Evolutionary conservation across 345 rosid species (phyloP), one percentile per base, ranked within the genome.

Genomic region (Noccaea caerulescens): DNA sequence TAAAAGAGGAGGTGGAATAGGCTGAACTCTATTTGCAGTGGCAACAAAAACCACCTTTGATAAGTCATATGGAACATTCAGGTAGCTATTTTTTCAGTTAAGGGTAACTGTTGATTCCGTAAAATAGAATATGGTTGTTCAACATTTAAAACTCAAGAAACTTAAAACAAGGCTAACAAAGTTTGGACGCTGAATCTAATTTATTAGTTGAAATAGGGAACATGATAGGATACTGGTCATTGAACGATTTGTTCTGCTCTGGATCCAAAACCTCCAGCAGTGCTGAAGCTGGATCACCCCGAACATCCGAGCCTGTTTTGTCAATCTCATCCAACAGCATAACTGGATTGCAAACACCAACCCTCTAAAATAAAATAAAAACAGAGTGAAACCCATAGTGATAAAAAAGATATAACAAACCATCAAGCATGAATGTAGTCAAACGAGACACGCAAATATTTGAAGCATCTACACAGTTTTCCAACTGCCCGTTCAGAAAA

Each of bases 261-360:
- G 96, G 93, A 76, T 94, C 99, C 85, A 94, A 95, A 82, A 94
- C 99, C 85, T 94, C 99, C 73, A 94, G 84, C 68, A 94, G 84
- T 77, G 99, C 99, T 6, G 98, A 89, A 72, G 99, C 98, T 44
- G 99, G 98, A 84, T 94, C 99, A 46, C 99, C 99, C 52, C 97
- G 93, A 14, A 88, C 86, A 82, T 94, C 98, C 39, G 97, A 94
- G 63, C 99, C 96, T 2, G 99, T 91, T 81, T 94, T 94, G 88
- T 94, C 99, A 78, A 94, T 85, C 84, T 94, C 99, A 81, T 94
- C 97, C 75, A 91, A 82, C 57, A 94, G 81, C 96, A 94, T 88
- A 72, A 94, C 96, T 45, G 99, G 99, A 79, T 94, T 94, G 84
- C 93, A 86, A 69, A 94, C 97, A 59, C 92, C 99, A 65, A 89